These are phyloP conservation scores for Auriscalpium vulgare DNA, from an alignment of 768 basidiomycete species.

Conservation along the genomic window DNA sequence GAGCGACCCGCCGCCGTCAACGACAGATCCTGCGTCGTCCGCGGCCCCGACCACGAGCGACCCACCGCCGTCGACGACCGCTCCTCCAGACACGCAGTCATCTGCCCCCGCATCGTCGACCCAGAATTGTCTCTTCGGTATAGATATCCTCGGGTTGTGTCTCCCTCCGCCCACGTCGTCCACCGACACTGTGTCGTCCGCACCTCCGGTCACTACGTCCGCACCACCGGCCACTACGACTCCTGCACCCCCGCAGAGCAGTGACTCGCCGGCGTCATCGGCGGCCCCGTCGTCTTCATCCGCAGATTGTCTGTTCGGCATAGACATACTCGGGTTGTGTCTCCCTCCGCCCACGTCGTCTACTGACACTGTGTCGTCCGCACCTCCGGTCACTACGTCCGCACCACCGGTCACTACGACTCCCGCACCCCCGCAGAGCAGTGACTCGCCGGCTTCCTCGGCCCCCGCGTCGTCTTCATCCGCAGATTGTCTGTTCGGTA, in stretches of 20 bases:
- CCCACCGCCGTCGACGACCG: not conserved
- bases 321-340: not conserved
- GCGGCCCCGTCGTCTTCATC: not conserved
- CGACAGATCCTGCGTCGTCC: no score
- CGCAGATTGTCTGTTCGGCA: not conserved
- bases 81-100: not conserved
- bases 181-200: not conserved
- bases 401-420: not conserved
- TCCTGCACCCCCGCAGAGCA: no score
- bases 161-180: not conserved
- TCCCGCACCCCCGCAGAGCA: not conserved
- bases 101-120: not conserved
- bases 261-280: no score
- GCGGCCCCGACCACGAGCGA: no score
- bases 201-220: not conserved
- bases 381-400: not conserved
- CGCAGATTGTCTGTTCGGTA: not conserved
- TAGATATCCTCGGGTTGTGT: not conserved
- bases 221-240: no score
- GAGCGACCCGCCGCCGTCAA: no score
- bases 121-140: not conserved
- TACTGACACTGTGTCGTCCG: not conserved
- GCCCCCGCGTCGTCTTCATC: not conserved
- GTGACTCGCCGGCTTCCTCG: not conserved
- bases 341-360: slow-evolving; percentile 1